phyloP scores from a whole-genome alignment of 306 rosid species.

The Oxytropis ochrocephala region DNA sequence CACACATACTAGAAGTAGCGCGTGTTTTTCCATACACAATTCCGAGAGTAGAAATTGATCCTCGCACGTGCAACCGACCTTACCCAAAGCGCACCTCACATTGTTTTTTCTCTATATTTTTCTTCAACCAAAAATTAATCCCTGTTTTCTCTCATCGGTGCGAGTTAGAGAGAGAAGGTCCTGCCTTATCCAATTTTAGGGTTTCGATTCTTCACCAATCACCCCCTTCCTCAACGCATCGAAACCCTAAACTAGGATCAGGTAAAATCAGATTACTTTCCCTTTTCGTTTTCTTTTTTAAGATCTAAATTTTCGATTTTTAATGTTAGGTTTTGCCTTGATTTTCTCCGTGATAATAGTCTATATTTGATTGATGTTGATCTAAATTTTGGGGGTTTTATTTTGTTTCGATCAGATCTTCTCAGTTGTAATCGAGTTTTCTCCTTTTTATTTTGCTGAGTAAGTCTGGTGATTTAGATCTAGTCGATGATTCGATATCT shows the following conservation, averaged over 20 bases:
- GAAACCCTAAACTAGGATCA: slow-evolving; percentile 55
- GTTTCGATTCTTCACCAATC: slow-evolving; percentile 20
- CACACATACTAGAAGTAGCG: background rate
- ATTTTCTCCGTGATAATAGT: background rate
- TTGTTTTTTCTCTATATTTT: slow-evolving; percentile 9
- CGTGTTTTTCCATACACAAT: background rate
- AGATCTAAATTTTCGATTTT: background rate
- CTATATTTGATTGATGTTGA: background rate
- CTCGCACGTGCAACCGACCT: background rate
- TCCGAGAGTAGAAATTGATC: background rate
- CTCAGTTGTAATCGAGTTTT: background rate
- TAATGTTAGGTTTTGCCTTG: slow-evolving; percentile 1
- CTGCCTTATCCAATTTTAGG: slow-evolving; percentile 43
- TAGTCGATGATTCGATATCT: background rate
- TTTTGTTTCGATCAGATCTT: slow-evolving; percentile 12
- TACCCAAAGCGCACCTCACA: background rate
- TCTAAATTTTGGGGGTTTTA: background rate
- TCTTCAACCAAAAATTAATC: background rate
- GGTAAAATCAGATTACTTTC: slow-evolving; percentile 26
- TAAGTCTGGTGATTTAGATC: slow-evolving; percentile 11
- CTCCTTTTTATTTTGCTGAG: background rate
- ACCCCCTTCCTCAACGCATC: background rate
- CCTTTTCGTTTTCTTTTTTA: background rate
- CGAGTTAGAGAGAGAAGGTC: slow-evolving; percentile 14
- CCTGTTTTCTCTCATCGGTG: slow-evolving; percentile 15